Conservation (phyloP, 768 basidiomycete species). For the Boletus pseudopeckii region DNA sequence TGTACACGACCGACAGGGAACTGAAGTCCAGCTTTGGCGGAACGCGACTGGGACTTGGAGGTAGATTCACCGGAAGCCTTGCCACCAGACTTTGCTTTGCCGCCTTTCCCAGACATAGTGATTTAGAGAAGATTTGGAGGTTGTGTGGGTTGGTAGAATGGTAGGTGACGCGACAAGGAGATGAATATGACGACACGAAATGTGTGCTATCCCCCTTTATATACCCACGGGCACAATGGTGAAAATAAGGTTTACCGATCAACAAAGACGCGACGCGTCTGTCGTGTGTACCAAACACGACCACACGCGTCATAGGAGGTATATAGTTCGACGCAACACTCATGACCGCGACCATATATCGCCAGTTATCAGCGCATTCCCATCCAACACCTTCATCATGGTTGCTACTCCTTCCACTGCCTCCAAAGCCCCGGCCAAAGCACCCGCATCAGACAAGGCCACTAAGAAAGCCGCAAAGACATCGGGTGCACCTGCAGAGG, state of each 20-base stretch:
- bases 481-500: conserved; percentile 50
- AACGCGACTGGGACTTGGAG: conserved; percentile 36
- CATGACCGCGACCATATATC: conserved; percentile 5
- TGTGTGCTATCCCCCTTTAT: conserved; percentile 27
- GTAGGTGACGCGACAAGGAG: background rate
- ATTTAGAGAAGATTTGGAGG: background rate
- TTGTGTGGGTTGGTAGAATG: background rate
- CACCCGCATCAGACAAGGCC: conserved; percentile 34
- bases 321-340: conserved; percentile 13
- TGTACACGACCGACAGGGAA: conserved; percentile 62
- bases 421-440: conserved; percentile 45
- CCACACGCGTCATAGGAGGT: conserved; percentile 35
- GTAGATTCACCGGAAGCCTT: conserved; percentile 42
- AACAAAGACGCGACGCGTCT: conserved; percentile 38
- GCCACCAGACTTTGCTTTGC: conserved; percentile 69
- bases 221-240: conserved; percentile 21
- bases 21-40: conserved; percentile 41
- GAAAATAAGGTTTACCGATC: conserved; percentile 36
- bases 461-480: conserved; percentile 60
- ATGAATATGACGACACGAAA: conserved; percentile 8
- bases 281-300: conserved; percentile 31
- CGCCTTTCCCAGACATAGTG: conserved; percentile 40
- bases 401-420: conserved; percentile 54
- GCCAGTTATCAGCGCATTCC: background rate
- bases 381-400: conserved; percentile 37